These are phyloP conservation scores for Blastomyces silverae DNA, from an alignment of 2,329 filamentous ascomycete genomes.

Conservation along the genomic window DNA sequence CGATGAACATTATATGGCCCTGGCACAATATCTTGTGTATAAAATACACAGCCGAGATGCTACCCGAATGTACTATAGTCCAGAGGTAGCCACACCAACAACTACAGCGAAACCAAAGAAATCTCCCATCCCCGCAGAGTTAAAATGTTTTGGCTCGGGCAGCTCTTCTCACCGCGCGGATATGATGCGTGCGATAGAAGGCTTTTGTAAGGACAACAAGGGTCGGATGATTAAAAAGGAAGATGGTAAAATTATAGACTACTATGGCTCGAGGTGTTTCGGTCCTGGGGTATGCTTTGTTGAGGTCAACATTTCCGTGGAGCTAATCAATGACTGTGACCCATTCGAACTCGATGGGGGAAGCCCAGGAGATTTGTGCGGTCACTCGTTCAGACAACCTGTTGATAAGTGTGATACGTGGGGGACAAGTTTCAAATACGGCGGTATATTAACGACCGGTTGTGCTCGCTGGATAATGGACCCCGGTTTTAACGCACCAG, in stretches of 20 bases:
- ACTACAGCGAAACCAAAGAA: constrained; percentile 7
- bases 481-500: background rate
- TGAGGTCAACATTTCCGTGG: constrained; percentile 3
- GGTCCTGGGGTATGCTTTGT: background rate
- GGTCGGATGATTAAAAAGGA: background rate
- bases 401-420: constrained; percentile 13
- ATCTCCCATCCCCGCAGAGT: background rate
- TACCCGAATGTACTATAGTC: background rate
- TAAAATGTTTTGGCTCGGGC: constrained; percentile 1
- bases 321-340: constrained; percentile 4
- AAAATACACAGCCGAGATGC: constrained; percentile 9
- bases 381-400: background rate
- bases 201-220: background rate
- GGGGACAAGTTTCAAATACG: constrained; percentile 3
- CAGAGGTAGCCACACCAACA: background rate
- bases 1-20: background rate
- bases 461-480: constrained; percentile 9
- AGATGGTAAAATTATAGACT: background rate
- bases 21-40: constrained; percentile 1
- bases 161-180: constrained; percentile 1
- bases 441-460: background rate
- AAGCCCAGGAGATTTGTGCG: background rate
- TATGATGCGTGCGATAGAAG: background rate
- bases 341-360: background rate
- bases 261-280: background rate